Percentiles rank a stretch among this genome's conserved stretches.
Conservation (phyloP, 1,139 yeast species). For the Yamadazyma blattariae region DNA sequence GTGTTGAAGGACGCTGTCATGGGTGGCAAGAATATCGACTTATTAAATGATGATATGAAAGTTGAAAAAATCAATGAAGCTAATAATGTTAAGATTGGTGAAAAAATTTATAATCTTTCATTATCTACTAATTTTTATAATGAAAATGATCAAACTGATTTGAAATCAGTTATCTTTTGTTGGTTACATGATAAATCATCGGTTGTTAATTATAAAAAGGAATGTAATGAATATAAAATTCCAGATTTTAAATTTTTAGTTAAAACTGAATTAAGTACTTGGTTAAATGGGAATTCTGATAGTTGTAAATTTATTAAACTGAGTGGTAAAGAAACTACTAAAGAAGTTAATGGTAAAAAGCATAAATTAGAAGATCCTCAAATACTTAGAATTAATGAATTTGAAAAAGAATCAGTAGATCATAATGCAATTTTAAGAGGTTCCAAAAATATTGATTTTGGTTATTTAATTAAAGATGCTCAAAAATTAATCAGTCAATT, state of each 20-base stretch:
- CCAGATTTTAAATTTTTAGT: conserved; percentile 80
- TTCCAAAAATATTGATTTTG: conserved; percentile 67
- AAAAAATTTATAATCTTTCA: conserved; percentile 30
- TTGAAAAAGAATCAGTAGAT: conserved; percentile 69
- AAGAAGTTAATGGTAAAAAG: conserved; percentile 14
- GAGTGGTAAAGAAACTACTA: not conserved
- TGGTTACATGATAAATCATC: conserved; percentile 76
- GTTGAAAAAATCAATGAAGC: conserved; percentile 36
- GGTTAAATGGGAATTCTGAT: conserved; percentile 70
- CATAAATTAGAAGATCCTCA: conserved; percentile 50
- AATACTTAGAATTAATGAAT: conserved; percentile 48
- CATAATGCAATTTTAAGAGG: conserved; percentile 85
- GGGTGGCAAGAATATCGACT: conserved; percentile 19
- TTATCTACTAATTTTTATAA: conserved; percentile 55
- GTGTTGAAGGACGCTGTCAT: conserved; percentile 9
- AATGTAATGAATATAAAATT: conserved; percentile 63
- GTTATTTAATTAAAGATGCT: conserved; percentile 72
- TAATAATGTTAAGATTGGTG: conserved; percentile 31
- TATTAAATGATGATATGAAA: conserved; percentile 18
- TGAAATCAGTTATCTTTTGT: conserved; percentile 70
- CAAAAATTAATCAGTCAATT: conserved; percentile 55
- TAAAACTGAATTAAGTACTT: conserved; percentile 77
- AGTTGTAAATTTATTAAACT: conserved; percentile 49
- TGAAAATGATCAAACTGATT: conserved; percentile 48
- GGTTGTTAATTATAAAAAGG: conserved; percentile 78